Evolutionary conservation across 2,329 filamentous ascomycete genomes (phyloP).

Genomic region (Rutstroemia sp.): DNA sequence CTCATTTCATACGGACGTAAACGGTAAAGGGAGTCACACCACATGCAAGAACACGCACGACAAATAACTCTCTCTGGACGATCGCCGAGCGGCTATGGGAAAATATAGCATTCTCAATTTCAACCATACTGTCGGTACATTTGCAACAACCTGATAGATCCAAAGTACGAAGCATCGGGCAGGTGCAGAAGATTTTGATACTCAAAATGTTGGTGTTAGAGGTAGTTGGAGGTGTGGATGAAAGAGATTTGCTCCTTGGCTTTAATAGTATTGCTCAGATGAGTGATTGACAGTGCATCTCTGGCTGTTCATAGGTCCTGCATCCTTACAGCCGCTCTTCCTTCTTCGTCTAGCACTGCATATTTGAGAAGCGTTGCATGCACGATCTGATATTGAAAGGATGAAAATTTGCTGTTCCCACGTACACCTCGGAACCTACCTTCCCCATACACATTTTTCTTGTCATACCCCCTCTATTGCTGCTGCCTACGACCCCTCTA

Average conservation of each 20-base stretch:
- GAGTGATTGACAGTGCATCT: background rate
- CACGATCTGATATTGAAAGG: background rate
- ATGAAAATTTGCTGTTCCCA: no score
- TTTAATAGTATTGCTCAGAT: background rate
- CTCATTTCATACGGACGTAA: background rate
- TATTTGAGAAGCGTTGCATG: background rate
- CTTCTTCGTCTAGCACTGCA: slow-evolving; percentile 3
- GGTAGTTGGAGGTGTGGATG: background rate
- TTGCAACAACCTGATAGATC: background rate
- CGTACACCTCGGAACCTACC: background rate
- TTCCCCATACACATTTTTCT: background rate
- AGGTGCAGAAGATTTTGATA: background rate
- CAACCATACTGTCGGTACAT: slow-evolving; percentile 3
- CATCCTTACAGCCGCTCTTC: background rate
- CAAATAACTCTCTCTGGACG: background rate
- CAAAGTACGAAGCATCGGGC: background rate
- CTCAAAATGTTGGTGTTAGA: background rate
- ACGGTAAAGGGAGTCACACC: background rate
- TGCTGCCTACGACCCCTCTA: background rate
- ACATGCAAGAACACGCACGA: slow-evolving; percentile 4
- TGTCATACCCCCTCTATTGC: background rate
- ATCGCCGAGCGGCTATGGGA: background rate
- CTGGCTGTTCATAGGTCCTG: background rate
- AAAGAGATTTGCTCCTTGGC: background rate
- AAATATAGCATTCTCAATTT: background rate